Base-by-base conservation (phyloP, 495 filamentous ascomycete genomes). In the Parmelia sp. region DNA sequence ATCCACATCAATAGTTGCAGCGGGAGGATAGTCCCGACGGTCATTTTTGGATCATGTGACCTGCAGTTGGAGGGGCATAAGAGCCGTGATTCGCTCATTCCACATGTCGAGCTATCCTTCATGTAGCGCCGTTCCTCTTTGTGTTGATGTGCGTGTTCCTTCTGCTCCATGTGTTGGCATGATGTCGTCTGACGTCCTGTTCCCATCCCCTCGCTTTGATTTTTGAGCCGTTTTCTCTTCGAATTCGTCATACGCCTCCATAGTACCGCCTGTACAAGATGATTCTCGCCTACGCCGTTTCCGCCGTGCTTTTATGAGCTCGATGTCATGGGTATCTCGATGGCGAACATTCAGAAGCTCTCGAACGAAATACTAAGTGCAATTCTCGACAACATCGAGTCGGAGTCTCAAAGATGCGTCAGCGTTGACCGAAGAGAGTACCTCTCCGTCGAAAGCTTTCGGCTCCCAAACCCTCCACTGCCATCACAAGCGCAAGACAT, bases 311-410 rank as follows among this genome's bases (percentile, higher is more conserved):
- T 36, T 45, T 44, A 36, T 36, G 37, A 60, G 33, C 55, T 60
- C 47, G 57, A 51, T 42, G 29, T 49, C 42, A 23, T 63, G 53
- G 35, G 39, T 19, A 21, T 35, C 57, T 61, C 39, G 47, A 71
- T 71, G 70, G 62, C 70, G 53, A 57, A 59, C 68, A 80, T 87
- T 70, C 74, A 79, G 37, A 71, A 76, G 60, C 73, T 88, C 36
- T 82, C 85, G 35, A 81, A 84, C 69, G 87, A 90, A 70, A 70
- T 90, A 35, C 74, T 88, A 51, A 80, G 76, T 66, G 75, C 81
- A 40, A 84, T 90, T 33, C 77, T 84, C 60, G 80, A 82, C 58
- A 71, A 79, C 64, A 76, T 82, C 68, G 74, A 78, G 63, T 69
- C 76, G n/a, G 78, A 80, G 64, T 77, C 78, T 0, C 77, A 80